Evolutionary conservation across 495 filamentous ascomycete genomes (phyloP), one percentile per base, ranked within the genome.

Genomic region (Chaetomium cochliodes): DNA sequence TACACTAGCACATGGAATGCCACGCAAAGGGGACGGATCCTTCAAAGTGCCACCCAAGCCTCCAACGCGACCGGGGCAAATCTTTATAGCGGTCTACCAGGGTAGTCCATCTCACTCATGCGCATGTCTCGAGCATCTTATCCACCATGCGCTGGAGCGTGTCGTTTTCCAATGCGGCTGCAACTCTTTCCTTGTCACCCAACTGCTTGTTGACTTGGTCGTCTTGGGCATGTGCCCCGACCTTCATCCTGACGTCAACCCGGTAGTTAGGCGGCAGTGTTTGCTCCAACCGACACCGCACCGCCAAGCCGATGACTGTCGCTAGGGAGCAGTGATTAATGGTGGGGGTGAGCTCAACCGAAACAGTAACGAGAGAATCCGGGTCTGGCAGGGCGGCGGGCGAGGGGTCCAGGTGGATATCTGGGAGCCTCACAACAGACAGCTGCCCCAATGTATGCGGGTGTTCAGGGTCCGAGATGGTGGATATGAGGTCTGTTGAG

Each of bases 181-280:
- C 92, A 39, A 98, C 94, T 65, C 94, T 82, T 78, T 98, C 94
- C 80, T 98, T 98, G 77, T 98, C 96, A 53, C 86, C 90, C 41
- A 98, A 77, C 73, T 98, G 96, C 80, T 96, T 96, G 78, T 92
- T 97, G 50, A 98, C 92, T 73, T 96, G 91, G 63, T 96, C 91
- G 23, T 88, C 93, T 49, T 96, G 96, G 67, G 88, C 91, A 72
- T 98, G 94, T n/a, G 92, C 92, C 42, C 92, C 94, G 77, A 94
- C 89, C 73, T 97, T 96, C 73, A 98, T 96, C 64, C 90, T 85
- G 23, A 97, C 91, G 77, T 98, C 92, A 12, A 98, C 82, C 22
- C 94, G 86, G 74, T 93, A 98, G 60, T 92, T 87, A n/a, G 94
- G 90, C 1, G 94, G 96, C 50, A 98, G 82, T 11, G 89, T 87